Evolutionary conservation across 495 filamentous ascomycete species (phyloP).

Genomic region (Penicillium psychrofluorescens): DNA sequence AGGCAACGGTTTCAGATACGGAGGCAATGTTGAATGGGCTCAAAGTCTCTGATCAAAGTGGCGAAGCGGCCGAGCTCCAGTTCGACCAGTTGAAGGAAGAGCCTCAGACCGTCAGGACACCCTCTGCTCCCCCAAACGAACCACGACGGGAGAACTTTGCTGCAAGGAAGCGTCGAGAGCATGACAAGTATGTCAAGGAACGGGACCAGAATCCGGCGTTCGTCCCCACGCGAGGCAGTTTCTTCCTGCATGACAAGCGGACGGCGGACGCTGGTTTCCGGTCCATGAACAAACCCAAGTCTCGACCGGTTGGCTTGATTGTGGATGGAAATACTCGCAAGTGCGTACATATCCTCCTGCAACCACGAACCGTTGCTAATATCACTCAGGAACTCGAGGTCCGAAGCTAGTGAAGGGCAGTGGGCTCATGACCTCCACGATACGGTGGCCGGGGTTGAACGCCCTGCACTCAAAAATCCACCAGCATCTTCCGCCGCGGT

Average conservation of each 20-base stretch:
- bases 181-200: conserved; percentile 83
- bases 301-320: conserved; percentile 37
- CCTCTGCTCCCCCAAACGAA: conserved; percentile 36
- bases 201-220: conserved; percentile 87
- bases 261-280: conserved; percentile 55
- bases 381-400: conserved; percentile 58
- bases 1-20: conserved; percentile 56
- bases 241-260: conserved; percentile 96
- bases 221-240: conserved; percentile 88
- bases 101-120: conserved; percentile 21
- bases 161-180: conserved; percentile 71
- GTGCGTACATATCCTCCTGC: conserved; percentile 11
- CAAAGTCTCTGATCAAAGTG: conserved; percentile 52
- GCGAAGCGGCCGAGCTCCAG: conserved; percentile 49
- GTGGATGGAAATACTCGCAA: conserved; percentile 40
- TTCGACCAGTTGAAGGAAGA: conserved; percentile 54
- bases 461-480: conserved; percentile 22
- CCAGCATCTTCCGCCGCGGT: conserved; percentile 4
- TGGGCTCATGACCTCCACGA: conserved; percentile 98
- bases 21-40: conserved; percentile 85
- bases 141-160: conserved; percentile 41
- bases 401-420: conserved; percentile 69
- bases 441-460: conserved; percentile 49
- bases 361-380: conserved; percentile 9
- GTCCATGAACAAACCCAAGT: conserved; percentile 33